phyloP scores from a whole-genome alignment of 352 stramenopile species.

The Elongisporangium anandrum region DNA sequence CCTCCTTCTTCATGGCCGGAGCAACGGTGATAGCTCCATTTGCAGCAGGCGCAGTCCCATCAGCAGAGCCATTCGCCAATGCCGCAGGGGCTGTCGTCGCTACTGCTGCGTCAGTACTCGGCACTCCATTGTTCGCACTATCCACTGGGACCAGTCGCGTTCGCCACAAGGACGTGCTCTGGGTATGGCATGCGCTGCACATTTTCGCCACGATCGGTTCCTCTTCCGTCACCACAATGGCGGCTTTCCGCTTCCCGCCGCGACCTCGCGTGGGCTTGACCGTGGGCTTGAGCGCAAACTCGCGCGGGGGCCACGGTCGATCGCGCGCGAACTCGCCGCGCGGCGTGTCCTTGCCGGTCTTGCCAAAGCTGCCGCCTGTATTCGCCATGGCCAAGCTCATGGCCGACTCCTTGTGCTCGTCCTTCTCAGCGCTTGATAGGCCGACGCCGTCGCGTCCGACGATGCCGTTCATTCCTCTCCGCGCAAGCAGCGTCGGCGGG shows the following conservation, averaged over 20 bases:
- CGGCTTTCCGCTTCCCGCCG: conserved; percentile 60
- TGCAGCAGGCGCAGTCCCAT: neutral
- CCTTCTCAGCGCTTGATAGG: conserved; percentile 2
- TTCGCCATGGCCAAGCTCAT: conserved; percentile 7
- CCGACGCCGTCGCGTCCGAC: conserved; percentile 16
- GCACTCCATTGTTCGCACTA: conserved; percentile 7
- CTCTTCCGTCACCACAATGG: conserved; percentile 37
- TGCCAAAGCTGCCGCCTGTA: conserved; percentile 10
- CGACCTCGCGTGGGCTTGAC: conserved; percentile 33
- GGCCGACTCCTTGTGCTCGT: conserved; percentile 9
- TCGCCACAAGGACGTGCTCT: conserved; percentile 66
- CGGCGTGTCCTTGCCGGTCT: conserved; percentile 6
- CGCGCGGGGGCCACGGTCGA: conserved; percentile 64
- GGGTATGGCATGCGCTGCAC: conserved; percentile 47
- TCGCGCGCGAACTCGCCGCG: conserved; percentile 44
- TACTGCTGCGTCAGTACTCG: neutral
- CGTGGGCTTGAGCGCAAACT: conserved; percentile 63
- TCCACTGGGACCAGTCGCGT: conserved; percentile 21
- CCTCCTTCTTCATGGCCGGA: conserved; percentile 5
- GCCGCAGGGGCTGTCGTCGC: neutral
- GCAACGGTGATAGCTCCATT: too few species aligned
- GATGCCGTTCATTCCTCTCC: conserved; percentile 20
- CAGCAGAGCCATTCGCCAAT: neutral
- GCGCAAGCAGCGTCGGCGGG: conserved; percentile 17
- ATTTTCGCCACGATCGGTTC: conserved; percentile 28